Base-by-base conservation (phyloP, 164 flowering plant genomes). In the Piper longum region DNA sequence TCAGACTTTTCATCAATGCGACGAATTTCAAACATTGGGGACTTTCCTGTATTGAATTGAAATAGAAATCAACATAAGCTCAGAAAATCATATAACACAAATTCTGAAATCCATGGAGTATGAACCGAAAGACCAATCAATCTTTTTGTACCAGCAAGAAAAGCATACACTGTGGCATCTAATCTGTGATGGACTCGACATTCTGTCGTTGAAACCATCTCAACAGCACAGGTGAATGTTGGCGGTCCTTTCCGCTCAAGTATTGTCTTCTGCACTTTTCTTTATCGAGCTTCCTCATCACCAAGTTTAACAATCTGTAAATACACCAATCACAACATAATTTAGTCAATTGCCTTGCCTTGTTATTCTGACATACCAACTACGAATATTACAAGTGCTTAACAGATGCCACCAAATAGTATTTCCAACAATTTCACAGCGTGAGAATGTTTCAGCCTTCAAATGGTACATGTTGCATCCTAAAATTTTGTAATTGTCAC, bases 241-340 rank as follows among this genome's bases (percentile, higher is more conserved):
- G 99, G 82, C 62, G 99, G 91, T n/a, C 97, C 97, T 79, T 88
- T 90, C 71, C 99, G 83, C 77, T 90, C 97, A 65, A 93, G 96
- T 75, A 93, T 86, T 56, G 97, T 93, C 77, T 90, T 93, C 79
- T 93, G 99, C 73, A 87, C 96, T 75, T 90, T 93, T 76, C 99
- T 84, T 78, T 83, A 84, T 72, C 80, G 79, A 63, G 97, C 97
- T 81, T 93, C 99, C 63, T 93, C 99, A 66, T 93, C 99, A 62
- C 99, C 99, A 55, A 93, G 88, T 26, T 96, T 90, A 42, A 90
- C 99, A 79, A 92, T 93, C 97, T 93, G 74, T 58, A n/a, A 59
- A 42, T 51, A 48, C 11, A 41, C 11, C 41, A 36, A 8, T 11
- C 43, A 12, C 9, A 9, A 48, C 14, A 48, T 9, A 48, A 48